Evolutionary conservation across 257 asterid genomes (phyloP).

Genomic region (Parsonsia alboflavescens): DNA sequence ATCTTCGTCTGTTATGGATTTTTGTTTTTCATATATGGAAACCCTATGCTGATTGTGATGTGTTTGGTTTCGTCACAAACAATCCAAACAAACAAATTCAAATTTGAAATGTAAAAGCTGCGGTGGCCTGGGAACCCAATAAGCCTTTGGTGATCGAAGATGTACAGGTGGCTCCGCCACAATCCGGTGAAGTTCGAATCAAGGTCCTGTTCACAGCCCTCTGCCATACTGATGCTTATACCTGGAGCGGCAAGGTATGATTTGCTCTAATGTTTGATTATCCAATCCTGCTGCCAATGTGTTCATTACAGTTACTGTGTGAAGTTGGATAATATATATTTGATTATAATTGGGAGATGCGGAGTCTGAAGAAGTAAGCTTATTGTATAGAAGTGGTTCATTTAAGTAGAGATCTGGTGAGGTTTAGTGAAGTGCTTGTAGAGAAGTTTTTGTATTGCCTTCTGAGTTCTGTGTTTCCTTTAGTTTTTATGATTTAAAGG

Average conservation of each 20-base stretch:
- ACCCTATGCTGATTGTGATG: neutral
- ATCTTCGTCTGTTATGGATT: neutral
- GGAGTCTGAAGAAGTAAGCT: neutral
- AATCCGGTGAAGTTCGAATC: conserved; percentile 82
- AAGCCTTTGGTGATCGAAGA: conserved; percentile 86
- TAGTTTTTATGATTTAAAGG: neutral
- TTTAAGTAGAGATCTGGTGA: neutral
- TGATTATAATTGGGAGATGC: neutral
- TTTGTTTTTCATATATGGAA: neutral
- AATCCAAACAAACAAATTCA: too few relatives aligned
- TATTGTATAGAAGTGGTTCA: neutral
- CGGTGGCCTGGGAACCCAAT: conserved; percentile 99
- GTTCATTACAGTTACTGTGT: neutral
- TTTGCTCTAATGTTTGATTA: neutral
- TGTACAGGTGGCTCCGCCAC: conserved; percentile 94
- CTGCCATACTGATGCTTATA: conserved; percentile 92
- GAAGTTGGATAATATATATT: neutral
- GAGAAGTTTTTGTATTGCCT: neutral
- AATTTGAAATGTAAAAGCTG: conserved; percentile 36
- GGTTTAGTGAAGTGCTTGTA: neutral
- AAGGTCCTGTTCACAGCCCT: conserved; percentile 74
- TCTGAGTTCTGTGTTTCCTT: too few relatives aligned
- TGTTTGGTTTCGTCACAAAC: neutral
- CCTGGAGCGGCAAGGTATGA: conserved; percentile 86
- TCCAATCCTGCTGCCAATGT: neutral